Evolutionary conservation across 2,329 filamentous ascomycete genomes (phyloP).

Genomic region (Domatiomyces catenatus): DNA sequence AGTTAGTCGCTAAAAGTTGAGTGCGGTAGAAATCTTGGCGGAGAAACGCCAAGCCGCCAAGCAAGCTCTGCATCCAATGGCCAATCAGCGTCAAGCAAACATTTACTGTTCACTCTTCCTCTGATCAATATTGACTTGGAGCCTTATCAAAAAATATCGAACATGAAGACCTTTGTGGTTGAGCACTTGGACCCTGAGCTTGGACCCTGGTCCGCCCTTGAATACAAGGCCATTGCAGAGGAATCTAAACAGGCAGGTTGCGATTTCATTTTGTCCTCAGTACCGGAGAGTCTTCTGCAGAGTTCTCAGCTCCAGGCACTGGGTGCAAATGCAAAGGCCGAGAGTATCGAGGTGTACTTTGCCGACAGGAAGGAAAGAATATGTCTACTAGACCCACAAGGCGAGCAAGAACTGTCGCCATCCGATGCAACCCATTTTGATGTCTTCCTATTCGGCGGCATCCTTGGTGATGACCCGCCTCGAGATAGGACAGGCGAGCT

Average conservation of each 20-base stretch:
- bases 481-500: constrained; percentile 78
- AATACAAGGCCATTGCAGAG: constrained; percentile 74
- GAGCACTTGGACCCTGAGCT: constrained; percentile 94
- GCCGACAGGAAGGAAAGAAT: constrained; percentile 55
- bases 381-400: constrained; percentile 79
- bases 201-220: constrained; percentile 82
- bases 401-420: constrained; percentile 63
- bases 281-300: constrained; percentile 50
- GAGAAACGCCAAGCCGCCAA: background rate
- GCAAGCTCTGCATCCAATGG: background rate
- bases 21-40: background rate
- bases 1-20: background rate
- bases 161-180: constrained; percentile 59
- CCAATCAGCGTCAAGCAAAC: background rate
- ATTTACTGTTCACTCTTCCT: background rate
- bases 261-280: constrained; percentile 66
- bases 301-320: constrained; percentile 43
- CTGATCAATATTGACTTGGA: background rate
- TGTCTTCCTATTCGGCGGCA: constrained; percentile 88
- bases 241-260: constrained; percentile 56
- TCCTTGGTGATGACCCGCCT: constrained; percentile 91
- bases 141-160: background rate
- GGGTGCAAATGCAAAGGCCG: constrained; percentile 55
- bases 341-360: constrained; percentile 73
- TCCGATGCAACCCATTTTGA: constrained; percentile 73